Percentiles rank a stretch among this genome's conserved stretches.
phyloP scores from a whole-genome alignment of 257 asterid species.

The Parsonsia alboflavescens region DNA sequence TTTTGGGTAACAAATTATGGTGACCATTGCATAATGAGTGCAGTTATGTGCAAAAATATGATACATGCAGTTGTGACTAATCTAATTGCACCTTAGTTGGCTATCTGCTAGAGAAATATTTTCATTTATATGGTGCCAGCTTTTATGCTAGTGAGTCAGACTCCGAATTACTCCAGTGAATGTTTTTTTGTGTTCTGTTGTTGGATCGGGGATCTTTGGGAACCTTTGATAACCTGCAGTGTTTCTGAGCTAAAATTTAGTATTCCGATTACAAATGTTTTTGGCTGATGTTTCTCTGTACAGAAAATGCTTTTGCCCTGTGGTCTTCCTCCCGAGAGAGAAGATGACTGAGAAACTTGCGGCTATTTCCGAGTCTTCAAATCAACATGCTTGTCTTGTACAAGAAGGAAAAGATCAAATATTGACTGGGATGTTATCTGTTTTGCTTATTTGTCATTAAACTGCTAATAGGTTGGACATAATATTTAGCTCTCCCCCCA shows the following conservation, averaged over 20 bases:
- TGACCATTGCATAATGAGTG: not conserved
- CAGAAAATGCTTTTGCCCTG: conserved; percentile 98
- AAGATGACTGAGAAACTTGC: conserved; percentile 47
- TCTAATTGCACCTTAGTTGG: not conserved
- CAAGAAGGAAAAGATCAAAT: too few species aligned
- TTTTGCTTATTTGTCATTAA: not conserved
- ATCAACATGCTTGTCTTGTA: not conserved
- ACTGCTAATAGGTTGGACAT: not conserved
- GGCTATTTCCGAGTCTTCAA: not conserved
- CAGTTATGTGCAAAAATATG: not conserved
- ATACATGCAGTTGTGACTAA: not conserved
- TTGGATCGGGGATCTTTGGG: not conserved
- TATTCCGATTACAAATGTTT: not conserved
- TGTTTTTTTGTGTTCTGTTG: not conserved
- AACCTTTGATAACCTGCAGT: not conserved
- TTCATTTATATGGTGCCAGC: not conserved
- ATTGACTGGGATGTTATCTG: not conserved
- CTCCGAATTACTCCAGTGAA: not conserved
- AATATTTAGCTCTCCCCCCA: not conserved
- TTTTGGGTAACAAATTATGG: not conserved
- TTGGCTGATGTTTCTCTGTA: not conserved
- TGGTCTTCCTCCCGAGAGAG: conserved; percentile 95
- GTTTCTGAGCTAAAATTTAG: not conserved
- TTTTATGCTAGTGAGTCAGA: not conserved
- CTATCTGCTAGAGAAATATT: not conserved